phyloP scores from a whole-genome alignment of 2,329 filamentous ascomycete species.

The Shiraia bambusicola region DNA sequence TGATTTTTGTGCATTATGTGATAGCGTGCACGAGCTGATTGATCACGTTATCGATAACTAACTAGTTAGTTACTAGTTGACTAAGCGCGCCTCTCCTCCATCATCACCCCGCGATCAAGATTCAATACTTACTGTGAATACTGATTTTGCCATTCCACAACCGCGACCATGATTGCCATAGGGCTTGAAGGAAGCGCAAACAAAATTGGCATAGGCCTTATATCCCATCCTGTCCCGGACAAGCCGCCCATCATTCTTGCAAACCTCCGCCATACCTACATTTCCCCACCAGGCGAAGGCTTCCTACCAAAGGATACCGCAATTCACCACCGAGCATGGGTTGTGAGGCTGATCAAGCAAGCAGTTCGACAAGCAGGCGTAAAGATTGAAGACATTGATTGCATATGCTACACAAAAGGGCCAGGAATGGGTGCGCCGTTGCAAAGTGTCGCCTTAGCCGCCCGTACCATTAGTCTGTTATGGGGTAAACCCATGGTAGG shows the following conservation, averaged over 20 bases:
- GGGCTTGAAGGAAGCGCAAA: conserved; percentile 93
- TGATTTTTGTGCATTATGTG: too few relatives aligned
- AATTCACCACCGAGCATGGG: conserved; percentile 83
- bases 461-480: conserved; percentile 75
- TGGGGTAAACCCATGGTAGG: conserved; percentile 90
- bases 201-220: conserved; percentile 93
- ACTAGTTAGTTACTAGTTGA: background rate
- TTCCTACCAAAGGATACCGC: conserved; percentile 98
- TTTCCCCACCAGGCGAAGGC: conserved; percentile 86
- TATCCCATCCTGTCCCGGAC: conserved; percentile 66
- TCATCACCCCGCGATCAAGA: conserved; percentile 24
- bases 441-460: conserved; percentile 81
- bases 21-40: too few relatives aligned
- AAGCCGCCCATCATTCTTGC: conserved; percentile 66
- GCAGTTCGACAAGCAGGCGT: conserved; percentile 69
- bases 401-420: conserved; percentile 92
- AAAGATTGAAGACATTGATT: conserved; percentile 67
- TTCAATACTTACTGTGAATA: background rate
- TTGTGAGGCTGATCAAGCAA: conserved; percentile 76
- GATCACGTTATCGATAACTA: too few relatives aligned
- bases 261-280: conserved; percentile 93
- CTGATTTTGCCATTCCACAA: background rate
- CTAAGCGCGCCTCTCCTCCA: conserved; percentile 9
- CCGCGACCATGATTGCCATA: conserved; percentile 61
- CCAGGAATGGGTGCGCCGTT: conserved; percentile 96